These are phyloP conservation scores for Trypanosoma platydactyli DNA, from an alignment of 208 protist species.

Conservation along the genomic window DNA sequence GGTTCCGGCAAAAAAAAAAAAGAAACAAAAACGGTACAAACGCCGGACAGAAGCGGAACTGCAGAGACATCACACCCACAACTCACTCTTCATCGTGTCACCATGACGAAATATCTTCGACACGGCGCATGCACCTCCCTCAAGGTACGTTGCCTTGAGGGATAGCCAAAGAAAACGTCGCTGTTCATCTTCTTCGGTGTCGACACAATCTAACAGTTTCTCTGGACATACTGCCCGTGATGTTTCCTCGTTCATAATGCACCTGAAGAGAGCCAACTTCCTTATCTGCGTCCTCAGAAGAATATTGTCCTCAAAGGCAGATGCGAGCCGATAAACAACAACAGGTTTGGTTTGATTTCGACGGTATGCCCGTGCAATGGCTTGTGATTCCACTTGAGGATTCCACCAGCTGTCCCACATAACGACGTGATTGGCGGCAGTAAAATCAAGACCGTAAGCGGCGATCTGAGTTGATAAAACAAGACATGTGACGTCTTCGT, in stretches of 20 bases:
- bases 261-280: constrained; percentile 79
- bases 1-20: not conserved
- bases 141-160: constrained; percentile 46
- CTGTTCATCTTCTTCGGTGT: constrained; percentile 54
- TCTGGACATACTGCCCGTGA: constrained; percentile 41
- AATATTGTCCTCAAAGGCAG: constrained; percentile 47
- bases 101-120: constrained; percentile 57
- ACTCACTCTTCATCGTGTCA: constrained; percentile 46
- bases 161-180: constrained; percentile 50
- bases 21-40: not conserved
- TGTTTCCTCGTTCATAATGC: constrained; percentile 69
- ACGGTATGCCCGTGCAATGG: constrained; percentile 95
- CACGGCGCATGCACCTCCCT: constrained; percentile 46
- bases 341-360: constrained; percentile 97
- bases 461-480: constrained; percentile 97
- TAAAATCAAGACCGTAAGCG: constrained; percentile 98
- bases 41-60: not conserved
- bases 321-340: constrained; percentile 96
- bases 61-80: constrained; percentile 15
- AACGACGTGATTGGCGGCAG: constrained; percentile 97
- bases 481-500: constrained; percentile 60
- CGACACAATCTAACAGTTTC: constrained; percentile 63
- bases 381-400: constrained; percentile 97
- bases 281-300: constrained; percentile 66
- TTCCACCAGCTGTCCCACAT: constrained; percentile 99